phyloP scores from a whole-genome alignment of 2,329 filamentous ascomycete genomes.

The Aspergillus vadensis region DNA sequence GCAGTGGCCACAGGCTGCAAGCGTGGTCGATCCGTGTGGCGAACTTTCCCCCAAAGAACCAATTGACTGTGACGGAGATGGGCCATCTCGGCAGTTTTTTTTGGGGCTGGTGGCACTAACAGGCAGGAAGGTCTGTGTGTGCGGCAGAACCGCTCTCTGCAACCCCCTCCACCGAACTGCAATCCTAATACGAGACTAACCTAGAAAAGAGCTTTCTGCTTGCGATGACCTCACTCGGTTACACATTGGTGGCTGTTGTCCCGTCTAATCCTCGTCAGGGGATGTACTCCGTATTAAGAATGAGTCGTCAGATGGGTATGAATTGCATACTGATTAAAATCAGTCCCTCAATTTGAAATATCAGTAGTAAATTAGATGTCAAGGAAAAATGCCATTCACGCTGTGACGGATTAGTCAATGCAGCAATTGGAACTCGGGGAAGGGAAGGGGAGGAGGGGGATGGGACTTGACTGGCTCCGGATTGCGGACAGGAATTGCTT shows the following conservation, averaged over 20 bases:
- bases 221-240: background rate
- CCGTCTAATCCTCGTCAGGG: background rate
- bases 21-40: constrained; percentile 10
- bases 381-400: no score
- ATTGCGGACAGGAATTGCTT: background rate
- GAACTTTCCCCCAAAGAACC: background rate
- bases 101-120: background rate
- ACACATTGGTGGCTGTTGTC: background rate
- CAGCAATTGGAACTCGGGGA: background rate
- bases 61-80: background rate
- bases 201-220: background rate
- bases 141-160: background rate
- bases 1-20: constrained; percentile 2
- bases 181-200: background rate
- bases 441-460: background rate
- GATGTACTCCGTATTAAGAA: background rate
- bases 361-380: no score
- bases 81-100: background rate
- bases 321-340: no score
- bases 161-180: background rate
- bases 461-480: background rate
- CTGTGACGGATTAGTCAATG: background rate
- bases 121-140: background rate
- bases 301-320: no score
- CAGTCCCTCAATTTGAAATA: no score